Evolutionary conservation across 768 basidiomycete species (phyloP).

Genomic region (Kockovaella imperatae): DNA sequence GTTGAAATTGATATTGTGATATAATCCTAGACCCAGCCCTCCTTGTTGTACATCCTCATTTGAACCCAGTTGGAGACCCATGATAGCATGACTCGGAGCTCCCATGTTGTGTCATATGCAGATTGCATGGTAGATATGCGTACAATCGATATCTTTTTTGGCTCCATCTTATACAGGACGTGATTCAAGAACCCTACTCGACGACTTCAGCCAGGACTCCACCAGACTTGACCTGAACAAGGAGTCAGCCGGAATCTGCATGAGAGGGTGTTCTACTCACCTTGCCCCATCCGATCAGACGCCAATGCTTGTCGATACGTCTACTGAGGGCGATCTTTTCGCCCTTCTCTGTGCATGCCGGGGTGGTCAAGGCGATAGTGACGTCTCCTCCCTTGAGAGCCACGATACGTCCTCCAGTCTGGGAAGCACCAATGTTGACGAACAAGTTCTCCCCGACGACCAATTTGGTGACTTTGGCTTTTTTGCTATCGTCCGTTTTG

Average conservation of each 20-base stretch:
- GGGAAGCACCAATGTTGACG: constrained; percentile 97
- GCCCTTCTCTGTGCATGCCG: constrained; percentile 90
- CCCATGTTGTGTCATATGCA: too few species aligned
- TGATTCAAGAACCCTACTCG: too few species aligned
- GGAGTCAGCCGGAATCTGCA: not conserved
- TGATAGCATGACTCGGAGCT: too few species aligned
- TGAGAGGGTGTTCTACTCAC: constrained; percentile 2
- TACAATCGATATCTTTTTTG: too few species aligned
- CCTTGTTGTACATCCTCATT: too few species aligned
- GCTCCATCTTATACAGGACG: too few species aligned
- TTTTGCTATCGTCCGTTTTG: constrained; percentile 97
- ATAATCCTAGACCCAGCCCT: too few species aligned
- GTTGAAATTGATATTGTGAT: constrained; percentile 26
- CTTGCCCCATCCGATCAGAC: constrained; percentile 69
- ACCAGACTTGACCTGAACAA: constrained; percentile 32
- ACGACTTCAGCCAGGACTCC: constrained; percentile 42
- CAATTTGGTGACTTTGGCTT: constrained; percentile 81
- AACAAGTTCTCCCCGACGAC: constrained; percentile 83
- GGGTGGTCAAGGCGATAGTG: constrained; percentile 64
- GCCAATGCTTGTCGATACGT: constrained; percentile 97
- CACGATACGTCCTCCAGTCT: constrained; percentile 89
- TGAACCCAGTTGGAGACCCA: too few species aligned
- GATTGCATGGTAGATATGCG: too few species aligned
- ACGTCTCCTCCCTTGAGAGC: constrained; percentile 91
- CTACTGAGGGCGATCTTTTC: constrained; percentile 95